Evolutionary conservation across 2,329 filamentous ascomycete genomes (phyloP).

Genomic region (Botryotinia convoluta): DNA sequence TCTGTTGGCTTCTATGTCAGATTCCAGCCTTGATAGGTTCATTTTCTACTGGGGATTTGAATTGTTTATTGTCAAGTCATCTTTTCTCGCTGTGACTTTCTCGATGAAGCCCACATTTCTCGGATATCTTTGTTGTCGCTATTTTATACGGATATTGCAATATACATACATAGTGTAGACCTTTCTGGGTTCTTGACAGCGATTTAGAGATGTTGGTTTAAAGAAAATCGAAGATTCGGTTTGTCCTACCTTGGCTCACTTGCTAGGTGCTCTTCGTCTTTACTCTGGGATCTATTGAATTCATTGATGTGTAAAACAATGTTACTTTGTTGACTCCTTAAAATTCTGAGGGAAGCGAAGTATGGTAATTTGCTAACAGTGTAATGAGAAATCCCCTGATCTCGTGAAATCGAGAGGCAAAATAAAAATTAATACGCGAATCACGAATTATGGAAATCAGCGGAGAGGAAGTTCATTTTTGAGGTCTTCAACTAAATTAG

Average conservation of each 20-base stretch:
- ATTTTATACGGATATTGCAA: background rate
- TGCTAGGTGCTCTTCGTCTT: background rate
- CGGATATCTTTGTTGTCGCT: background rate
- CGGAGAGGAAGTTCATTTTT: background rate
- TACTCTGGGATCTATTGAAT: too few relatives aligned
- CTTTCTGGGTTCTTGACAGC: rapidly evolving
- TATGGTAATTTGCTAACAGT: background rate
- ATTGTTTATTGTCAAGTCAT: background rate
- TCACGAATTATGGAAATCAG: background rate
- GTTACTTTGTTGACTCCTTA: rapidly evolving
- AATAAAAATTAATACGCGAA: background rate
- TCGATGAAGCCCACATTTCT: background rate
- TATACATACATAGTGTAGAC: background rate
- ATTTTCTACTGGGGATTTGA: background rate
- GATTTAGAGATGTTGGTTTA: background rate
- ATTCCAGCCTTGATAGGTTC: background rate
- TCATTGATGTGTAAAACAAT: too few relatives aligned
- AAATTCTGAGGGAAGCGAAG: background rate
- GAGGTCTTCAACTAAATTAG: background rate
- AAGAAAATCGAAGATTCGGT: background rate
- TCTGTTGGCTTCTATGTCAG: background rate
- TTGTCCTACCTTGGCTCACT: too few relatives aligned
- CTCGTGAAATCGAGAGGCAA: background rate
- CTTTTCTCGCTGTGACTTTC: rapidly evolving
- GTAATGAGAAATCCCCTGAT: background rate